Evolutionary conservation across 2,329 filamentous ascomycete genomes (phyloP).

Genomic region (Aspergillus sp.): DNA sequence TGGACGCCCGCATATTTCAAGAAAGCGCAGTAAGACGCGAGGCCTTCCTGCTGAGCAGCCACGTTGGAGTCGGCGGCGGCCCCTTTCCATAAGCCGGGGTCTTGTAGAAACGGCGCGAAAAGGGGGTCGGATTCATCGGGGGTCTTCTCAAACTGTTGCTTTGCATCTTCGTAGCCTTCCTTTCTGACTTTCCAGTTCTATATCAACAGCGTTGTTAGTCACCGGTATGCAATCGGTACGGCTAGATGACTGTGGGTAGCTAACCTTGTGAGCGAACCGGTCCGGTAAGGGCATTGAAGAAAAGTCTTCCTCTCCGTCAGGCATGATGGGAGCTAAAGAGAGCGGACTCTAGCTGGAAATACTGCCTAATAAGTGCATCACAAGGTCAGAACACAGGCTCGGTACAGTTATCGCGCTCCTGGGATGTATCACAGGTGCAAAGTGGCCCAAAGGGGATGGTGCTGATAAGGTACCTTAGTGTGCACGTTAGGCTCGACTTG

Average conservation of each 20-base stretch:
- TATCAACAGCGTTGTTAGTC: not conserved
- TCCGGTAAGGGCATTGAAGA: conserved; percentile 35
- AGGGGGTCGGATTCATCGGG: conserved; percentile 76
- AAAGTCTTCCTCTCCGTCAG: conserved; percentile 35
- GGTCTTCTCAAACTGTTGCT: conserved; percentile 74
- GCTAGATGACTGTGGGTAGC: conserved; percentile 4
- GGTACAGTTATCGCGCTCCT: too few relatives aligned
- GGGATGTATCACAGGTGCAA: too few relatives aligned
- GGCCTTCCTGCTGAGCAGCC: conserved; percentile 87
- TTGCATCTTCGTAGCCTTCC: conserved; percentile 83
- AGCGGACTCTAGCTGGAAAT: not conserved
- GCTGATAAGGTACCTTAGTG: too few relatives aligned
- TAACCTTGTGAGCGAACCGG: conserved; percentile 36
- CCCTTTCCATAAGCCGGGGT: conserved; percentile 79
- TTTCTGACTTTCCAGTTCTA: conserved; percentile 96
- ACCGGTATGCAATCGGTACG: conserved; percentile 12
- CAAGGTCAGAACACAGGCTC: too few relatives aligned
- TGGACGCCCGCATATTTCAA: conserved; percentile 81
- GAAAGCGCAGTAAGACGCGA: conserved; percentile 80
- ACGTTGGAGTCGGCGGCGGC: conserved; percentile 93
- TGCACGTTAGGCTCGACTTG: not conserved
- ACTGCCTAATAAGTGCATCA: too few relatives aligned
- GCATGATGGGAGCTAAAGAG: conserved; percentile 23
- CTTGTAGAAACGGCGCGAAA: conserved; percentile 79
- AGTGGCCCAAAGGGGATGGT: too few relatives aligned